A percentile compares a stretch with the other conserved stretches of the same genome.
phyloP scores from a whole-genome alignment of 192 early-diverging fungal species.

The Geranomyces variabilis region DNA sequence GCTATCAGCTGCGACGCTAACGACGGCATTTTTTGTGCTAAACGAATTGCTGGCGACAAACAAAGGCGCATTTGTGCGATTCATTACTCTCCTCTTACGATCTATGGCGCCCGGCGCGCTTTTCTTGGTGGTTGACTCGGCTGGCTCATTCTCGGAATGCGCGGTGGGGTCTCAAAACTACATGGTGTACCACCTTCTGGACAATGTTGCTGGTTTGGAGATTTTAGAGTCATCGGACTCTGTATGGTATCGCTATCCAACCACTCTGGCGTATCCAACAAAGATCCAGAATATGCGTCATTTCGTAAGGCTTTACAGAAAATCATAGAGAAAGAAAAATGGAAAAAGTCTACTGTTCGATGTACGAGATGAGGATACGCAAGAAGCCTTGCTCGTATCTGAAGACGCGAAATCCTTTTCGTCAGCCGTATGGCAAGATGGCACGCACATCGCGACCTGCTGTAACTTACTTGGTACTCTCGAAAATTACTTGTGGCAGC shows the following conservation, averaged over 20 bases:
- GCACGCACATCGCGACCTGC: too few species aligned
- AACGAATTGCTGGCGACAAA: conserved; percentile 84
- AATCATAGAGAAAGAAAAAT: not conserved
- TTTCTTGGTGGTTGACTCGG: conserved; percentile 87
- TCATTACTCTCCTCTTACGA: conserved; percentile 72
- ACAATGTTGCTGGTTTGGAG: conserved; percentile 73
- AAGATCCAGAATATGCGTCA: conserved; percentile 91
- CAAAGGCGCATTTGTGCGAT: conserved; percentile 73
- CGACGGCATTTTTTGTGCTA: conserved; percentile 90
- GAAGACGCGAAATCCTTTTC: not conserved
- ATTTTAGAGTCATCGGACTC: conserved; percentile 70
- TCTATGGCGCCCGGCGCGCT: conserved; percentile 65
- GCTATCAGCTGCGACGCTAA: conserved; percentile 64
- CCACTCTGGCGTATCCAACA: conserved; percentile 73
- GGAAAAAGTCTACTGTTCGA: not conserved
- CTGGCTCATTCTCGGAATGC: conserved; percentile 88
- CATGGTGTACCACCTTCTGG: conserved; percentile 89
- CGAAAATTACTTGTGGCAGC: conserved; percentile 58
- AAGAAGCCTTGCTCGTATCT: conserved; percentile 63
- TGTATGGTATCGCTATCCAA: conserved; percentile 63
- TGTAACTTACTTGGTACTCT: conserved; percentile 61
- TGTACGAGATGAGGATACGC: conserved; percentile 47
- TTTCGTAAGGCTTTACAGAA: conserved; percentile 55
- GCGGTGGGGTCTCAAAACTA: conserved; percentile 73
- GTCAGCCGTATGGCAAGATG: not conserved